Evolutionary conservation across 495 filamentous ascomycete genomes (phyloP).

Genomic region (Apodospora peruviana): DNA sequence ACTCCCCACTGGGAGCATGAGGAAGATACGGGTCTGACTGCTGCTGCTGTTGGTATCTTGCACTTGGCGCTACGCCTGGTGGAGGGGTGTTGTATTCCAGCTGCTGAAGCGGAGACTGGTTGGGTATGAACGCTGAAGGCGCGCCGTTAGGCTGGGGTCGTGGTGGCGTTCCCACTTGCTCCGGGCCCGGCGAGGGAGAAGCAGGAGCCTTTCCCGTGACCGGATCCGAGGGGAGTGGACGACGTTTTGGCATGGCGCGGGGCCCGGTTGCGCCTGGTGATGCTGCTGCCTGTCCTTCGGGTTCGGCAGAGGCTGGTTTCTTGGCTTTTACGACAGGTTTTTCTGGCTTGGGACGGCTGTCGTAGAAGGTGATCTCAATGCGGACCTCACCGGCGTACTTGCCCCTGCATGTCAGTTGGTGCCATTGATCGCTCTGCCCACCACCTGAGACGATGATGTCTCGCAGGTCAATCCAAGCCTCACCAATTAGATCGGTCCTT

Average conservation of each 20-base stretch:
- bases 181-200: conserved; percentile 25
- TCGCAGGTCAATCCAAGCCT: conserved; percentile 79
- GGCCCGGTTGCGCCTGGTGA: conserved; percentile 37
- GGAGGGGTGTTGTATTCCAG: conserved; percentile 40
- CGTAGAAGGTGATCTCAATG: conserved; percentile 95
- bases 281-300: conserved; percentile 21
- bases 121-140: conserved; percentile 21
- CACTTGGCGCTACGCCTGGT: conserved; percentile 11
- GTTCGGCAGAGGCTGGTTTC: conserved; percentile 12
- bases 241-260: conserved; percentile 52
- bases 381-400: conserved; percentile 94
- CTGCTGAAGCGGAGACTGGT: conserved; percentile 36
- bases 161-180: conserved; percentile 35
- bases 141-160: conserved; percentile 28
- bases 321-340: conserved; percentile 51
- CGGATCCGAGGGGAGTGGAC: conserved; percentile 73
- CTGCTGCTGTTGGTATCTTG: conserved; percentile 25
- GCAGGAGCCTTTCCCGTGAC: conserved; percentile 45
- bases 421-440: conserved; percentile 90
- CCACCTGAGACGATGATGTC: conserved; percentile 79
- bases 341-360: conserved; percentile 74
- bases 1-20: conserved; percentile 19
- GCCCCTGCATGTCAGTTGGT: conserved; percentile 74
- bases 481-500: conserved; percentile 90
- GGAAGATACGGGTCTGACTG: conserved; percentile 24